These are phyloP conservation scores for Termitomyces sp. DNA, from an alignment of 768 basidiomycete species.

Conservation along the genomic window DNA sequence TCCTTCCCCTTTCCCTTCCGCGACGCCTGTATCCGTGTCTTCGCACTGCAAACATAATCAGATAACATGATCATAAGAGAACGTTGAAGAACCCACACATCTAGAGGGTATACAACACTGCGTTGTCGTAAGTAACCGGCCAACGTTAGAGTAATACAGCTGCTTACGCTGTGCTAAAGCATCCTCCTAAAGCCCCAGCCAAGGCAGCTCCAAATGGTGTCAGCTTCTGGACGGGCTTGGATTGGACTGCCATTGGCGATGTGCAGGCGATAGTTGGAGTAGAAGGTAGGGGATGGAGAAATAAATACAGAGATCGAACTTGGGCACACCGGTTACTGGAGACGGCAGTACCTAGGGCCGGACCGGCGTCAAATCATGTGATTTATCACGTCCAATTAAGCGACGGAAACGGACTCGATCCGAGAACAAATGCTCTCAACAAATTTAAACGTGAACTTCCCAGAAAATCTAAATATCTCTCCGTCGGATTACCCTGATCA, in stretches of 20 bases:
- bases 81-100: conserved; percentile 57
- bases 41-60: conserved; percentile 51
- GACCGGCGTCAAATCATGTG: conserved; percentile 10
- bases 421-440: not conserved
- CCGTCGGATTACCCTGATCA: conserved; percentile 23
- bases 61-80: not conserved
- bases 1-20: conserved; percentile 46
- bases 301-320: conserved; percentile 13
- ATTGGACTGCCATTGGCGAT: conserved; percentile 41
- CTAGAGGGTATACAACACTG: conserved; percentile 91
- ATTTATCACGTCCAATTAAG: not conserved
- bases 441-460: conserved; percentile 34
- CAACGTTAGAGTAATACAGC: not conserved
- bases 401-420: not conserved
- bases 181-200: conserved; percentile 89
- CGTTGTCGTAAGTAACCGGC: conserved; percentile 2
- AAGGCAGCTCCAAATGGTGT: conserved; percentile 88
- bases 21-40: conserved; percentile 91
- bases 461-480: conserved; percentile 26
- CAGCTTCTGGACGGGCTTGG: conserved; percentile 58
- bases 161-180: conserved; percentile 88
- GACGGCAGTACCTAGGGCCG: conserved; percentile 12
- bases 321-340: not conserved
- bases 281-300: conserved; percentile 2
- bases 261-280: conserved; percentile 6